phyloP scores from a whole-genome alignment of 441 rosid genomes.

The Brassica hybrid region DNA sequence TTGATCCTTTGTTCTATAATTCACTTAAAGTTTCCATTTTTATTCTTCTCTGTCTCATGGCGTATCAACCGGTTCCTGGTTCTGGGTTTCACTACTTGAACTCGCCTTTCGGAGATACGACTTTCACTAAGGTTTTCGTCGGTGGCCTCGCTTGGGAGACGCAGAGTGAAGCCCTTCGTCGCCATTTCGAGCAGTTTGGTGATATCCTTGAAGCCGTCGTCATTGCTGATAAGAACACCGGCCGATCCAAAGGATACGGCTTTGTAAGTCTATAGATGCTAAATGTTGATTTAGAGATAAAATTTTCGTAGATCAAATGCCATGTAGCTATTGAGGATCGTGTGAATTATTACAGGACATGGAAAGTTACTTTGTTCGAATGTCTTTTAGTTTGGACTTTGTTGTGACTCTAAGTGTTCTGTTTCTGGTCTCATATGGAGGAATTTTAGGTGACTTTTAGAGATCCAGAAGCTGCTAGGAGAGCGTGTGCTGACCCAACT shows the following conservation, averaged over 20 bases:
- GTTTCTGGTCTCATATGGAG: slow-evolving; percentile 69
- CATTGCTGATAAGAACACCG: slow-evolving; percentile 91
- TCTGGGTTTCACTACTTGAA: slow-evolving; percentile 68
- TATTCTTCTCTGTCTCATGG: slow-evolving; percentile 50
- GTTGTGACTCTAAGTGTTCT: slow-evolving; percentile 58
- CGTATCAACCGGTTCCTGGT: slow-evolving; percentile 79
- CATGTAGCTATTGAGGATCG: too few species aligned
- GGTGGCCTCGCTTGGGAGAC: slow-evolving; percentile 99
- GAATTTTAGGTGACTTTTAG: slow-evolving; percentile 95
- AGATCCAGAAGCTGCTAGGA: slow-evolving; percentile 93
- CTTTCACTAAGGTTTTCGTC: slow-evolving; percentile 88
- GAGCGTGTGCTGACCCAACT: slow-evolving; percentile 90
- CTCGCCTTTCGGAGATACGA: slow-evolving; percentile 94
- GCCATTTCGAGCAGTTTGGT: slow-evolving; percentile 83
- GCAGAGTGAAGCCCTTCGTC: slow-evolving; percentile 80
- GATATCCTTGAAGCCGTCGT: slow-evolving; percentile 95
- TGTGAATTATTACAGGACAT: too few species aligned
- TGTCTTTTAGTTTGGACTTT: not conserved
- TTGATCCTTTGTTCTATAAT: slow-evolving; percentile 19
- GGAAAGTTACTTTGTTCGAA: too few species aligned
- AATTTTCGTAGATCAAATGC: not conserved
- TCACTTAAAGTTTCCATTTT: slow-evolving; percentile 36
- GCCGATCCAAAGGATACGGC: slow-evolving; percentile 97
- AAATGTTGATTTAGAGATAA: not conserved
- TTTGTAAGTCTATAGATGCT: slow-evolving; percentile 95